Evolutionary conservation across 2,329 filamentous ascomycete genomes (phyloP).

Genomic region (Chlorencoelia australis): DNA sequence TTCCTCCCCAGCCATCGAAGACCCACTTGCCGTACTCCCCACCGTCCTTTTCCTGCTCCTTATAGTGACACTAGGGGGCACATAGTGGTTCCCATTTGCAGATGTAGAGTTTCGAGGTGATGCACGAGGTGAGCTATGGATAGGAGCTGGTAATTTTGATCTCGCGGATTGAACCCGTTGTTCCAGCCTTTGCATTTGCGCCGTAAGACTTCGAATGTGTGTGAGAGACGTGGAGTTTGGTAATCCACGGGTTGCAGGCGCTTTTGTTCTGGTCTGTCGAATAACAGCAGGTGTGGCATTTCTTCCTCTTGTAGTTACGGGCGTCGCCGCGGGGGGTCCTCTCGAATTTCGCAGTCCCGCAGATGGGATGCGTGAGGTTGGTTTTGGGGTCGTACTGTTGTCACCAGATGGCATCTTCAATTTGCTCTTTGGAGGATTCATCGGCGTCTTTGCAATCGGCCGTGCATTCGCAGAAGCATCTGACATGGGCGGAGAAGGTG

Average conservation of each 20-base stretch:
- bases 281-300: slow-evolving; percentile 29
- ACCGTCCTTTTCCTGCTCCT: slow-evolving; percentile 60
- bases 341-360: slow-evolving; percentile 17
- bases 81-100: slow-evolving; percentile 29
- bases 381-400: slow-evolving; percentile 43
- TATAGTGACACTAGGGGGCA: slow-evolving; percentile 51
- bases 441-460: slow-evolving; percentile 20
- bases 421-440: slow-evolving; percentile 31
- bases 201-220: slow-evolving; percentile 87
- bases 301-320: slow-evolving; percentile 13
- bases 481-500: slow-evolving; percentile 88
- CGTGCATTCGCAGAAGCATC: slow-evolving; percentile 51
- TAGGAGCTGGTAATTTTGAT: slow-evolving; percentile 80
- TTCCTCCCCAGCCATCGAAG: slow-evolving; percentile 20
- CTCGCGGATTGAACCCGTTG: slow-evolving; percentile 84
- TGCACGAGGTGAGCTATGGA: slow-evolving; percentile 64
- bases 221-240: slow-evolving; percentile 64
- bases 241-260: slow-evolving; percentile 30
- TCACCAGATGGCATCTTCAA: slow-evolving; percentile 46
- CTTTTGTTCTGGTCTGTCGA: slow-evolving; percentile 33
- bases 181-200: slow-evolving; percentile 94
- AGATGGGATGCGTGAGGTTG: slow-evolving; percentile 26
- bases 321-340: slow-evolving; percentile 13
- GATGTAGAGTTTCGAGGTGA: slow-evolving; percentile 53
- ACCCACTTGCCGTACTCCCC: slow-evolving; percentile 32